These are phyloP conservation scores for Chlorella sp. DNA, from an alignment of 139 green algal genomes.

Conservation along the genomic window DNA sequence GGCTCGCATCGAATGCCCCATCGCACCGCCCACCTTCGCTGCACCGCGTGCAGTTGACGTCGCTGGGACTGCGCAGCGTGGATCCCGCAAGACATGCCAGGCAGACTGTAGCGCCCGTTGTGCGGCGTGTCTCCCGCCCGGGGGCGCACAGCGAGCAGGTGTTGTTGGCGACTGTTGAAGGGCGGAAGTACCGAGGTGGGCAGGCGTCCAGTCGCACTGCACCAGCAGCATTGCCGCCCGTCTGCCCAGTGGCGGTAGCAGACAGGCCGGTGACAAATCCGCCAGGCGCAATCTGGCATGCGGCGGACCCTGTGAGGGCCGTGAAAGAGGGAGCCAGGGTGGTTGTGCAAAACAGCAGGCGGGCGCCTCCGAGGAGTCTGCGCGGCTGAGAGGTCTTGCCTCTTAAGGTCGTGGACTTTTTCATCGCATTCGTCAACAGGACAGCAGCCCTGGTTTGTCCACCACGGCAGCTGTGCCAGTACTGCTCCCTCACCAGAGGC, in stretches of 20 bases:
- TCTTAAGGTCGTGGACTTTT: too few species aligned
- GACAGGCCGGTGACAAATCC: background rate
- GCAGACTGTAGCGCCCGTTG: background rate
- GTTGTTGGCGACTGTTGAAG: background rate
- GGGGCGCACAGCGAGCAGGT: background rate
- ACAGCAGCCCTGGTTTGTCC: too few species aligned
- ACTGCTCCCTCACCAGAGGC: background rate
- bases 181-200: background rate
- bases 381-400: too few species aligned
- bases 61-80: background rate
- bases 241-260: background rate
- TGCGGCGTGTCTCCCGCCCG: background rate
- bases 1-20: too few species aligned
- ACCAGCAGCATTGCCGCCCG: background rate
- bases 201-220: background rate
- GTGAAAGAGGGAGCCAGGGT: too few species aligned
- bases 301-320: background rate
- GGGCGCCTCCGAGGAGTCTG: too few species aligned
- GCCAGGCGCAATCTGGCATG: background rate
- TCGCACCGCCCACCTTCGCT: too few species aligned
- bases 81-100: background rate
- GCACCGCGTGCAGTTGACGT: background rate
- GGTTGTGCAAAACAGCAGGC: too few species aligned
- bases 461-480: too few species aligned
- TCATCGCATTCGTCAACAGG: too few species aligned